Percentiles rank a stretch among this genome's conserved stretches.
Evolutionary conservation across 2,329 filamentous ascomycete genomes (phyloP).

Genomic region (Paramyrothecium roridum): DNA sequence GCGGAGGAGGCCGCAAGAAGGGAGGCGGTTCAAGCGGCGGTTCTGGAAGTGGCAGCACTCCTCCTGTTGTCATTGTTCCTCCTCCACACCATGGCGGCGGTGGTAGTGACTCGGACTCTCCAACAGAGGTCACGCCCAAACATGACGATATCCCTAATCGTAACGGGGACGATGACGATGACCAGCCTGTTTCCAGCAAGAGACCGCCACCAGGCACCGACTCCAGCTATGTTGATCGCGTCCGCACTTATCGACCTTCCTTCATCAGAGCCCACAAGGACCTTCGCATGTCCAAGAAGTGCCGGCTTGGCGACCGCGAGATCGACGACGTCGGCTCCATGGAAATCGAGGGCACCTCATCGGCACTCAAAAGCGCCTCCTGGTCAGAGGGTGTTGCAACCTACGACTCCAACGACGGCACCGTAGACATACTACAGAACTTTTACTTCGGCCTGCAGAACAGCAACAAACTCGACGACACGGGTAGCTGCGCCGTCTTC

Average conservation of each 20-base stretch:
- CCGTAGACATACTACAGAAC: neutral
- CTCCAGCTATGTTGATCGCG: neutral
- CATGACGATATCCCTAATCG: neutral
- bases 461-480: neutral
- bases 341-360: neutral
- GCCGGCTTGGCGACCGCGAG: neutral
- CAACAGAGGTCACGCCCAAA: neutral
- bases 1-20: neutral
- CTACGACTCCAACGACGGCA: neutral
- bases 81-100: neutral
- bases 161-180: neutral
- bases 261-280: neutral
- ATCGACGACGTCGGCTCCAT: neutral
- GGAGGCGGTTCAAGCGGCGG: too few relatives aligned
- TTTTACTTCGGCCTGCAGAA: neutral
- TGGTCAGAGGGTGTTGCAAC: neutral
- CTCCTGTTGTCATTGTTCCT: too few relatives aligned
- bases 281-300: neutral
- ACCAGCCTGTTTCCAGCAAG: neutral
- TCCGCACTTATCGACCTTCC: neutral
- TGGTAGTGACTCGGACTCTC: neutral
- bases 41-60: too few relatives aligned
- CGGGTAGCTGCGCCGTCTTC: neutral
- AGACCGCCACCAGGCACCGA: neutral
- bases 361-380: neutral